Base-by-base conservation (phyloP, 352 stramenopile genomes). In the Elongisporangium senticosum region DNA sequence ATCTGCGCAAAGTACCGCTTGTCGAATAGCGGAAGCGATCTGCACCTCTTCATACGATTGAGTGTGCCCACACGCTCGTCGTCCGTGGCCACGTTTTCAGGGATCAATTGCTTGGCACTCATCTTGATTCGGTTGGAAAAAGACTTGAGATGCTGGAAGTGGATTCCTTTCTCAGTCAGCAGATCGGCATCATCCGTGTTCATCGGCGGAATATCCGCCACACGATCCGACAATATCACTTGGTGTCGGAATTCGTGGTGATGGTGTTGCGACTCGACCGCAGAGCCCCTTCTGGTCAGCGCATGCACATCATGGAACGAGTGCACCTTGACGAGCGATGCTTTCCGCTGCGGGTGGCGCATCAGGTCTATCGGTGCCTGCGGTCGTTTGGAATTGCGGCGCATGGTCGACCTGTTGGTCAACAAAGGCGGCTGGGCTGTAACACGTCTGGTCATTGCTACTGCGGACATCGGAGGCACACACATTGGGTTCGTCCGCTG, bases 11-110 rank as follows among this genome's bases (percentile, higher is more conserved):
- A 90, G 51, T 77, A 90, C 0, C 58, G 48, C 0, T 37, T 40
- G 2, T 72, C 64, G 39, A 90, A 90, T 3, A 55, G 19, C 20
- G 80, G 76, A 1, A 90, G 59, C 0, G 80, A 90, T 3, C 65
- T 65, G 17, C 74, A 81, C 0, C 80, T 74, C 13, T 58, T 61
- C 59, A 87, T 74, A 0, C 68, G 68, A n/a, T 39, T 33, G 8
- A 71, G 49, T 48, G 55, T 57, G 15, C 22, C 50, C 17, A 48
- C 23, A 3, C 43, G 59, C 19, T 72, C 56, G 33, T 43, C 33
- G 33, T 43, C 33, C 7, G 33, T 43, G 33, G 13, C 13, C 33
- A 17, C 11, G 13, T 43, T 43, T 4, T 43, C 33, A 14, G 33
- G 33, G 33, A 43, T 43, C 33, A 43, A 43, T 17, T 43, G 33